Evolutionary conservation across 345 rosid species (phyloP).

Genomic region (Acer campestre): DNA sequence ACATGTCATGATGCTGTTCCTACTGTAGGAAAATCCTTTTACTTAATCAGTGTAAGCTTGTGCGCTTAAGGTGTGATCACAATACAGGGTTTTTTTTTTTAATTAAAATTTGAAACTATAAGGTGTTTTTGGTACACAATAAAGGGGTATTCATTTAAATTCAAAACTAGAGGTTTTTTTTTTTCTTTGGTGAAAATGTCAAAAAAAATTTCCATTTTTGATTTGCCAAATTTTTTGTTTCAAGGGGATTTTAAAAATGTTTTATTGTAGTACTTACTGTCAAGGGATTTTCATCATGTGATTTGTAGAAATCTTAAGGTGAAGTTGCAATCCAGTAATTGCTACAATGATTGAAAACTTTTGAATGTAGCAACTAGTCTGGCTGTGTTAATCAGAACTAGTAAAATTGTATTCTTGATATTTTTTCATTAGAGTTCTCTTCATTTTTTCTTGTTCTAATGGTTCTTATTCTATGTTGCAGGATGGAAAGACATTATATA

Average conservation of each 20-base stretch:
- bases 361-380: neutral
- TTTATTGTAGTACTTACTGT: neutral
- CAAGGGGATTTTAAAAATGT: too few species aligned
- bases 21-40: too few species aligned
- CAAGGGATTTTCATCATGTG: neutral
- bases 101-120: too few species aligned
- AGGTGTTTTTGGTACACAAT: too few species aligned
- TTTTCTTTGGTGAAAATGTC: too few species aligned
- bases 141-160: too few species aligned
- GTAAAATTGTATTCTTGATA: neutral
- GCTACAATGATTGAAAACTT: neutral
- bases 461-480: constrained; percentile 29
- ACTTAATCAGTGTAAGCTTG: too few species aligned
- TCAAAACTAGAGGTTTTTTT: too few species aligned
- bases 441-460: neutral
- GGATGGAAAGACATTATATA: constrained; percentile 94
- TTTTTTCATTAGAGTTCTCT: neutral
- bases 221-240: too few species aligned
- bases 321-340: neutral
- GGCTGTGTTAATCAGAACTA: neutral
- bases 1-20: neutral
- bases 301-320: neutral
- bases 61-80: too few species aligned
- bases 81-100: too few species aligned
- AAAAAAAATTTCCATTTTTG: too few species aligned